Base-by-base conservation (phyloP, 108 stramenopile genomes). In the Cyclotella cryptica region DNA sequence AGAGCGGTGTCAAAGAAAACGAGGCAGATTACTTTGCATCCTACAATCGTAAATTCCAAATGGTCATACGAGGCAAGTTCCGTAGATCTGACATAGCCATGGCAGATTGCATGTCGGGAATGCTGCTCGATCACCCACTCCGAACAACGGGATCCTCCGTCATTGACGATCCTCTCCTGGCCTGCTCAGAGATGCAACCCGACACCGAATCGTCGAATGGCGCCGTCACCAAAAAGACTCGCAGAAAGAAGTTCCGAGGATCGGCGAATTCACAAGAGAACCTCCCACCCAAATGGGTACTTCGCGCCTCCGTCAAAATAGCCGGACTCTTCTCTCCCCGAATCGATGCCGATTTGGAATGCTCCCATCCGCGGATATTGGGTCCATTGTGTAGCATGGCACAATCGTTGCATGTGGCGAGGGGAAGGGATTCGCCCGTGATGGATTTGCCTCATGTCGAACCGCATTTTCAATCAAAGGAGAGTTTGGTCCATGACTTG, bases 371-470 rank as follows among this genome's bases (percentile, higher is more conserved):
- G 7, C 63, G 79, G 43, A 83, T 86, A 21, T 44, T 94, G 41
- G 84, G 87, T 52, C 93, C 93, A 28, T 84, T 94, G 10, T 91
- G 91, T 30, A 87, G 86, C 26, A 91, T 90, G n/a, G 89, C 93
- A 0, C 93, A 94, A 84, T 69, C 75, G n/a, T 69, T 92, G 21
- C 60, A 54, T 1, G 81, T 90, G 14, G 69, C 85, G 17, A 76
- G 81, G 49, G 64, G 27, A 24, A 69, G 49, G 39, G 57, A 35
- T 42, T 46, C 26, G 14, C 44, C 49, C 51, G 35, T 74, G 45
- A 22, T 69, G 46, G 72, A 78, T 28, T 71, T 57, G 10, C 39
- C 43, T 21, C 64, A 72, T 54, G 53, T 66, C 13, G 75, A 85
- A 24, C 80, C 77, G 59, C 22, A 61, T 73, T 42, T 27, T 63